A percentile compares a stretch with the other conserved stretches of the same genome.
These are phyloP conservation scores for Hanseniaspora meyeri DNA, from an alignment of 805 yeast genomes.

Conservation along the genomic window DNA sequence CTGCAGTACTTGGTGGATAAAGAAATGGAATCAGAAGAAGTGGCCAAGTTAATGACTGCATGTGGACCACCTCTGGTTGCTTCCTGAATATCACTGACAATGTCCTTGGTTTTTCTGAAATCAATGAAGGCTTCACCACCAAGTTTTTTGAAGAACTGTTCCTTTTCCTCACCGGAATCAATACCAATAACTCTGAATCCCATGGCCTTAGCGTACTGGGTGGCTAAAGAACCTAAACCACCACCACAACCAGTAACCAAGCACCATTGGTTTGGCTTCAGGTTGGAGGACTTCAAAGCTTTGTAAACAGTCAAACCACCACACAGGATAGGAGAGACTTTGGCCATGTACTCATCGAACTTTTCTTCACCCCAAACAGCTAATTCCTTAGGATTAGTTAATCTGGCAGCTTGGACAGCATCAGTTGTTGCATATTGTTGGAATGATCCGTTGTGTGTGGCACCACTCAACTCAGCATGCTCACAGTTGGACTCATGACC, in stretches of 20 bases:
- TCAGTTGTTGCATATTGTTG: conserved; percentile 83
- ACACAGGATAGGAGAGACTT: conserved; percentile 51
- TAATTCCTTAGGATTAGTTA: conserved; percentile 60
- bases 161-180: conserved; percentile 46
- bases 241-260: conserved; percentile 52
- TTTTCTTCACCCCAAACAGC: not conserved
- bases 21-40: conserved; percentile 50
- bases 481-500: conserved; percentile 43
- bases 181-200: conserved; percentile 45
- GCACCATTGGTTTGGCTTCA: conserved; percentile 45
- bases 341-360: conserved; percentile 30
- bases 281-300: conserved; percentile 42
- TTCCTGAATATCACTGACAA: conserved; percentile 39
- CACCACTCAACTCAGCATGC: conserved; percentile 41
- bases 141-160: conserved; percentile 32
- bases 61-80: conserved; percentile 61
- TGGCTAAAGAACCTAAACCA: conserved; percentile 48
- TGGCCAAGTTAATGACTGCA: conserved; percentile 59
- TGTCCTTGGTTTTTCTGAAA: conserved; percentile 39
- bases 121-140: conserved; percentile 48
- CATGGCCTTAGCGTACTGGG: conserved; percentile 49
- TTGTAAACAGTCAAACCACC: conserved; percentile 55
- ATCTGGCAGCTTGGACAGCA: conserved; percentile 72
- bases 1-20: conserved; percentile 46
- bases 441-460: conserved; percentile 60